A percentile compares a stretch with the other conserved stretches of the same genome.
Evolutionary conservation across 805 yeast species (phyloP).

Genomic region (Starmerella tilneyi): DNA sequence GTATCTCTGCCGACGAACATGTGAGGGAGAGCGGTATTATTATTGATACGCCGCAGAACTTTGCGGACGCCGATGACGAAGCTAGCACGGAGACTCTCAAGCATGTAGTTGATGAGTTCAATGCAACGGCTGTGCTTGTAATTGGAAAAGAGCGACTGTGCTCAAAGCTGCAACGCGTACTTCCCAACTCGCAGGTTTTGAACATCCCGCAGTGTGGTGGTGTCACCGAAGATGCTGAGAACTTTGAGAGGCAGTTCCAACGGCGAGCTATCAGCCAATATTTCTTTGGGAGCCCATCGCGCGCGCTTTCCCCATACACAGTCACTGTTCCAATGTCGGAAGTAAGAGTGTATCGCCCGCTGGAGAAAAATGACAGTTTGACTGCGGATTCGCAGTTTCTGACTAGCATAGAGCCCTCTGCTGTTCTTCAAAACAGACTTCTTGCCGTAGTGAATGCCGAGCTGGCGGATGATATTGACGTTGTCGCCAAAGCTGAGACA

Average conservation of each 20-base stretch:
- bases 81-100: constrained; percentile 46
- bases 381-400: constrained; percentile 27
- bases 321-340: constrained; percentile 59
- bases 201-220: constrained; percentile 40
- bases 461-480: constrained; percentile 40
- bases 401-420: constrained; percentile 31
- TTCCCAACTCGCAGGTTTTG: constrained; percentile 12
- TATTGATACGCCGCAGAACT: constrained; percentile 59
- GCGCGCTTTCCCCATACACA: constrained; percentile 72
- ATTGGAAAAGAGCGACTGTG: constrained; percentile 66
- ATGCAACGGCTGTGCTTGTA: constrained; percentile 51
- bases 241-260: constrained; percentile 56
- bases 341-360: constrained; percentile 53
- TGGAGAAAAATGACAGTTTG: constrained; percentile 27
- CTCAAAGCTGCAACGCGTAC: constrained; percentile 48
- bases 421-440: constrained; percentile 59
- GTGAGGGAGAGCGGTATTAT: constrained; percentile 46
- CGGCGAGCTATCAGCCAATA: constrained; percentile 73
- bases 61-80: constrained; percentile 27
- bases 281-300: constrained; percentile 66
- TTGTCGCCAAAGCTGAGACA: constrained; percentile 46
- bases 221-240: constrained; percentile 56
- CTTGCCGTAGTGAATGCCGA: constrained; percentile 52
- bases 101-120: constrained; percentile 38
- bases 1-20: constrained; percentile 43